Base-by-base conservation (phyloP, 176 grass and related monocot species). In the Hsuehochloa calcarea region DNA sequence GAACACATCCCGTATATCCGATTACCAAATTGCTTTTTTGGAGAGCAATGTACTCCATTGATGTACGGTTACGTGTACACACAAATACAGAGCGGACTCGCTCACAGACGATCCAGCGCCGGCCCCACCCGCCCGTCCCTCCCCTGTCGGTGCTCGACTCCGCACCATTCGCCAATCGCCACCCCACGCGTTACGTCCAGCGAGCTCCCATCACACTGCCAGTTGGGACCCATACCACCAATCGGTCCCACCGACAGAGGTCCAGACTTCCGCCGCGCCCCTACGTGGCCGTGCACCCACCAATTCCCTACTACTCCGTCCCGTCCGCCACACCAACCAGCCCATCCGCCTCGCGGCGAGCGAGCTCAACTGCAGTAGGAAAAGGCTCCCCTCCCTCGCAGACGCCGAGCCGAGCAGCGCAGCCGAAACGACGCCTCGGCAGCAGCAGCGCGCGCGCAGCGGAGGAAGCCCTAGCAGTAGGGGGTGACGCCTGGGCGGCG, bases 131-230 rank as follows among this genome's bases (percentile, higher is more conserved):
- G 65, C 17, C 43, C 72, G 27, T 34, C 14, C 29, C 52, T 34
- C 14, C 29, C 52, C 72, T 83, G 84, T 90, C 89, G 84, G 89
- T 83, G 89, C 58, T 68, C 22, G 5, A 39, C 84, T 54, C 5
- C 38, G 19, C 72, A 59, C 83, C 78, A 2, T 8, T 7, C 49
- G 51, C 6, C 17, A 2, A 10, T 29, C n/a, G 8, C 37, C 74
- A 75, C 68, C 85, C 11, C 4, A 39, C 66, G 12, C 47, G 37
- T 9, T 6, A 23, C 66, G 60, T 19, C 50, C 49, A 22, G 0
- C 9, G 14, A 15, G 8, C 0, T 55, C 25, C 4, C 46, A 31
- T 38, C 47, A 29, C 4, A 45, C 89, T 90, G 79, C 9, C 49
- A 11, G 0, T 0, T 0, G 0, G 0, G 54, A 3, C 79, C 84